Base-by-base conservation (phyloP, 2,329 filamentous ascomycete genomes). In the Aspergillus texensis region DNA sequence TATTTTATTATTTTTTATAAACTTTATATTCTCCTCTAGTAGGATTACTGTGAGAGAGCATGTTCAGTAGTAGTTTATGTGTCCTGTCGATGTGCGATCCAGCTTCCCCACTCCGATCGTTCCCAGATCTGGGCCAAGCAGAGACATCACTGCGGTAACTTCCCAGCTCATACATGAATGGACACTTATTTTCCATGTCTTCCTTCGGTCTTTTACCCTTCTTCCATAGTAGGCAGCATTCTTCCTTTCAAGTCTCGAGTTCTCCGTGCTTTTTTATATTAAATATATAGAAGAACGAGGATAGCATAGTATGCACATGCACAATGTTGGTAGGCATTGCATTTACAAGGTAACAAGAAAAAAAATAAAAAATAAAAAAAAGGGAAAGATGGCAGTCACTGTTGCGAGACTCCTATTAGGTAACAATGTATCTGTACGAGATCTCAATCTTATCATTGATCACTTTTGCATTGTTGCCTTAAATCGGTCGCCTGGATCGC, bases 71-170 rank as follows among this genome's bases (percentile, higher is more conserved):
- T 53, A 58, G 46, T 56, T 46, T 48, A 58, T 58, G 63, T 56
- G 45, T 63, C 55, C 62, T 63, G 62, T 64, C 60, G 64, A 62
- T 65, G 60, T 62, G 65, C 68, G 65, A 69, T 67, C 62, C 62
- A 60, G 58, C 48, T 64, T 65, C 67, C 57, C 65, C 67, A 70
- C 69, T 68, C 50, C 60, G 65, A 70, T 70, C 66, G 64, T 66
- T 68, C 46, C 66, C 67, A 70, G 68, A 71, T 70, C 69, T 68
- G 63, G 63, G 50, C 57, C 61, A 60, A 63, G 60, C 39, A 62
- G 57, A 63, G 58, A 46, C 45, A 62, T 32, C 24, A 54, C 46
- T 60, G 54, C 58, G 52, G 46, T 43, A 52, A 34, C 41, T 53
- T 41, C 41, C 46, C 50, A 56, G 50, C 55, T 57, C 41, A 30